Conservation (phyloP, 768 basidiomycete species). For the Macrocybe gigantea region DNA sequence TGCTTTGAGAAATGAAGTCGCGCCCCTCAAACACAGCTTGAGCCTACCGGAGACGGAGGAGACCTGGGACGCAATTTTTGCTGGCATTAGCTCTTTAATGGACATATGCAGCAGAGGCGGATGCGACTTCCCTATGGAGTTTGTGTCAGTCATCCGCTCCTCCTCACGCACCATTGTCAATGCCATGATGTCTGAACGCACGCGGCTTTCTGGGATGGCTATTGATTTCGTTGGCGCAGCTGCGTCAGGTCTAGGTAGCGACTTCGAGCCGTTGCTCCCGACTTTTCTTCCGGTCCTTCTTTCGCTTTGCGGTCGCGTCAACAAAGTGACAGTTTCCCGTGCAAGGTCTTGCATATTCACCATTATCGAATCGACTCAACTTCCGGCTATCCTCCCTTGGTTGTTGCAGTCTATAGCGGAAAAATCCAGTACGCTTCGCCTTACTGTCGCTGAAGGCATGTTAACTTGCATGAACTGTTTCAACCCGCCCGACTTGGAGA, state of each 20-base stretch:
- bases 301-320: constrained; percentile 62
- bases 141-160: constrained; percentile 45
- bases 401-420: constrained; percentile 58
- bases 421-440: constrained; percentile 59
- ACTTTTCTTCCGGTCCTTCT: constrained; percentile 66
- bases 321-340: constrained; percentile 71
- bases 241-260: constrained; percentile 47
- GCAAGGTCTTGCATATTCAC: constrained; percentile 53
- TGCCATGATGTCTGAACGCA: constrained; percentile 69
- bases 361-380: constrained; percentile 64
- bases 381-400: constrained; percentile 56
- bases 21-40: constrained; percentile 10
- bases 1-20: neutral
- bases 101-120: constrained; percentile 46
- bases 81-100: constrained; percentile 40
- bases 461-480: constrained; percentile 65
- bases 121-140: constrained; percentile 43
- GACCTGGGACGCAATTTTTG: constrained; percentile 66
- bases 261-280: constrained; percentile 65
- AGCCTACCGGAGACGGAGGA: constrained; percentile 67
- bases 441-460: constrained; percentile 60
- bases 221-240: constrained; percentile 55
- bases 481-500: constrained; percentile 77
- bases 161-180: constrained; percentile 47
- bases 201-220: constrained; percentile 61